These are phyloP conservation scores for Myxozyma neglecta DNA, from an alignment of 805 yeast genomes.

Conservation along the genomic window DNA sequence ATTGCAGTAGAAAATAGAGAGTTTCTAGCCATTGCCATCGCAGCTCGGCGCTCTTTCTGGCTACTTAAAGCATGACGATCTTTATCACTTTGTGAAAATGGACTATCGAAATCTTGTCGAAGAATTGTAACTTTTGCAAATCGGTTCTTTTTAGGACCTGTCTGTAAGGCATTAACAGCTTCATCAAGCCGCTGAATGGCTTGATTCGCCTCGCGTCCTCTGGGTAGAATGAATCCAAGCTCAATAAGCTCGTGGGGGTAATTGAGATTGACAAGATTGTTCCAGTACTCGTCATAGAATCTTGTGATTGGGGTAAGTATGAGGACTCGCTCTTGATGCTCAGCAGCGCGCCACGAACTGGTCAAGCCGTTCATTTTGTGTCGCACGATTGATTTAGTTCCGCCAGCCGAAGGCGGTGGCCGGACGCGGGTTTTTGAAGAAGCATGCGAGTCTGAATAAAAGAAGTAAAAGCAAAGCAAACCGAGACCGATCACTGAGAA, in stretches of 20 bases:
- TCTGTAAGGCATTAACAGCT: conserved; percentile 73
- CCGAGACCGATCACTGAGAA: conserved; percentile 8
- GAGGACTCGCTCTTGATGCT: conserved; percentile 77
- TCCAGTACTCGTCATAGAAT: conserved; percentile 86
- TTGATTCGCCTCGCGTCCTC: conserved; percentile 75
- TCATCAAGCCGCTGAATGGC: conserved; percentile 71
- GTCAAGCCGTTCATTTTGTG: conserved; percentile 79
- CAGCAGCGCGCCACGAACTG: conserved; percentile 68
- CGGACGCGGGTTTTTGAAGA: conserved; percentile 12
- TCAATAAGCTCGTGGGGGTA: conserved; percentile 86
- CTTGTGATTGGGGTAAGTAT: conserved; percentile 88
- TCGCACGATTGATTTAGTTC: conserved; percentile 44
- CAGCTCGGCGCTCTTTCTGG: conserved; percentile 84
- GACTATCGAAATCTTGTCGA: conserved; percentile 81
- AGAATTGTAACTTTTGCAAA: conserved; percentile 83
- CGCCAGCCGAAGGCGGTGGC: conserved; percentile 30
- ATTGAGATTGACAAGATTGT: conserved; percentile 65
- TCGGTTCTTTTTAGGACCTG: conserved; percentile 61
- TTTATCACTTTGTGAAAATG: conserved; percentile 73
- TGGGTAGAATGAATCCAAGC: conserved; percentile 88
- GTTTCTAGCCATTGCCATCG: conserved; percentile 94
- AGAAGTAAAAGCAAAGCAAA: conserved; percentile 16
- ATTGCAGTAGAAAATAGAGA: conserved; percentile 84
- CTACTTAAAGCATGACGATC: conserved; percentile 73
- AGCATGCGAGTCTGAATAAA: conserved; percentile 8